Evolutionary conservation across 2,329 filamentous ascomycete species (phyloP).

Genomic region (Penicillium sp.): DNA sequence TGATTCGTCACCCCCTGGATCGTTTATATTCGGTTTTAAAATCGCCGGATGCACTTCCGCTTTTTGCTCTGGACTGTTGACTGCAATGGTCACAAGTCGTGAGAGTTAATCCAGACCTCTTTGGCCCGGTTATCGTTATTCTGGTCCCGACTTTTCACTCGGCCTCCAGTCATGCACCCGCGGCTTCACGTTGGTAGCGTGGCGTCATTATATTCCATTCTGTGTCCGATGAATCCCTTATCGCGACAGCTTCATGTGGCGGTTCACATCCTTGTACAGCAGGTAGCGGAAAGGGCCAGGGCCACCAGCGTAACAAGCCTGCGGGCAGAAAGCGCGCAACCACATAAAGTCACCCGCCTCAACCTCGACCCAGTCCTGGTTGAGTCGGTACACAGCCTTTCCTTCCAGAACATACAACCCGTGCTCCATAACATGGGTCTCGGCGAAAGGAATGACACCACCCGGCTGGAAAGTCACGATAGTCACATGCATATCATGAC

Average conservation of each 20-base stretch:
- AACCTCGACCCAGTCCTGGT: constrained; percentile 29
- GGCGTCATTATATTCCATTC: not conserved
- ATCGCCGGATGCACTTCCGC: not conserved
- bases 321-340: constrained; percentile 28
- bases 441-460: constrained; percentile 24
- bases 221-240: not conserved
- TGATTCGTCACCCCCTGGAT: not conserved
- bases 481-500: constrained; percentile 28
- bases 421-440: constrained; percentile 29
- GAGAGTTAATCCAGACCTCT: not conserved
- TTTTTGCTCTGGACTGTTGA: not conserved
- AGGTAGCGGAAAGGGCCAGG: constrained; percentile 26
- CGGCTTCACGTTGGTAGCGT: not conserved
- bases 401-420: constrained; percentile 26
- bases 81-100: not conserved
- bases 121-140: not conserved
- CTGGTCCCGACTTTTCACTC: not conserved
- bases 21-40: not conserved
- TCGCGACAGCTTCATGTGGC: constrained; percentile 26
- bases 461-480: constrained; percentile 27
- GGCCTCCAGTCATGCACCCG: not conserved
- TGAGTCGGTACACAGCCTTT: constrained; percentile 26
- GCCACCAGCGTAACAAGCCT: constrained; percentile 28
- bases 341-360: constrained; percentile 29
- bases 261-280: constrained; percentile 28